A percentile compares a stretch with the other conserved stretches of the same genome.
Conservation (phyloP, 805 yeast genomes). For the Brettanomyces sp. region DNA sequence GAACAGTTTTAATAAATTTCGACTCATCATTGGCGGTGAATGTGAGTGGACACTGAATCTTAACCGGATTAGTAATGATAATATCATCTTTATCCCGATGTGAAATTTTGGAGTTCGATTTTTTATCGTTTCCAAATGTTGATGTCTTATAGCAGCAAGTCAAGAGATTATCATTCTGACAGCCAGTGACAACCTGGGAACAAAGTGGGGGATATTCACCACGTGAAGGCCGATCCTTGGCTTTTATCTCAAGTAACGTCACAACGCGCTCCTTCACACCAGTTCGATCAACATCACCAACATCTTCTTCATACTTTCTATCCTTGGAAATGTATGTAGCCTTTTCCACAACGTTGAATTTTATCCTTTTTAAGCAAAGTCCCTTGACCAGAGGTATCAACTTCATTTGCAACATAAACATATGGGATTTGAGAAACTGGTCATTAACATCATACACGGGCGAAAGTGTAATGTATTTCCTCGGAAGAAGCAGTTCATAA, state of each 20-base stretch:
- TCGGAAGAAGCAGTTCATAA: constrained; percentile 64
- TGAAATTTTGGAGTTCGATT: not conserved
- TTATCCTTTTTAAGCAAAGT: constrained; percentile 51
- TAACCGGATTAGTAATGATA: constrained; percentile 27
- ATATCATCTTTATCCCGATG: constrained; percentile 15
- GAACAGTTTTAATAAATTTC: constrained; percentile 17
- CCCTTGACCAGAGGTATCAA: constrained; percentile 58
- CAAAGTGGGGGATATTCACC: constrained; percentile 28
- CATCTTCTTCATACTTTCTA: constrained; percentile 43
- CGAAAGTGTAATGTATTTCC: constrained; percentile 58
- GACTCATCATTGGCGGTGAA: constrained; percentile 25
- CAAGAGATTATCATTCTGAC: constrained; percentile 52
- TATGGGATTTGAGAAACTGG: constrained; percentile 12
- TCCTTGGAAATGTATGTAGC: constrained; percentile 54
- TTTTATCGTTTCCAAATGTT: constrained; percentile 2
- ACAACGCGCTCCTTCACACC: constrained; percentile 42
- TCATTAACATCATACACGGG: constrained; percentile 21
- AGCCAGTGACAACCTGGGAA: constrained; percentile 49
- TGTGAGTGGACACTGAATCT: constrained; percentile 26
- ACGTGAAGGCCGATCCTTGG: constrained; percentile 34
- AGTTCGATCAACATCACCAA: constrained; percentile 27
- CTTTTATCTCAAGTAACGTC: constrained; percentile 54
- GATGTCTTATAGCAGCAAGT: constrained; percentile 41
- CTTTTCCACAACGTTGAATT: constrained; percentile 57
- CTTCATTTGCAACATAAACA: constrained; percentile 48